A percentile compares a stretch with the other conserved stretches of the same genome.
phyloP scores from a whole-genome alignment of 2,329 filamentous ascomycete species.

The Ilyonectria robusta region DNA sequence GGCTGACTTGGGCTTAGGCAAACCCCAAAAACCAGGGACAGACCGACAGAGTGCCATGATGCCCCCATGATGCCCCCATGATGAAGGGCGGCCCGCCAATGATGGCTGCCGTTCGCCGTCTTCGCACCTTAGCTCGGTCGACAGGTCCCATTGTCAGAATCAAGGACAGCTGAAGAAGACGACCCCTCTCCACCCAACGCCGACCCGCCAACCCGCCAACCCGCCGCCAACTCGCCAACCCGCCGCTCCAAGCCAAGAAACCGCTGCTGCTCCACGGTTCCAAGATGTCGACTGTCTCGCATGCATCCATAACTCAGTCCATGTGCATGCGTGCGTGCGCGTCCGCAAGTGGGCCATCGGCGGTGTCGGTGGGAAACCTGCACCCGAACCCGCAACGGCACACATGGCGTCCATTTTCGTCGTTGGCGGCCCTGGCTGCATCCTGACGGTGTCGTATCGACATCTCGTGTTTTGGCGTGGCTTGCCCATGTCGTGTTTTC shows the following conservation, averaged over 20 bases:
- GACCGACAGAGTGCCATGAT: slow-evolving; percentile 22
- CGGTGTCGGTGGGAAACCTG: slow-evolving; percentile 18
- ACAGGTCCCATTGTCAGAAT: slow-evolving; percentile 14
- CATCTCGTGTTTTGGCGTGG: slow-evolving; percentile 42
- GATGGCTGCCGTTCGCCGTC: slow-evolving; percentile 7
- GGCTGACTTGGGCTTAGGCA: slow-evolving; percentile 24
- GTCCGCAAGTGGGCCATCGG: slow-evolving; percentile 28
- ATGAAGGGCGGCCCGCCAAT: slow-evolving; percentile 9
- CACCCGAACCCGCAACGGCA: slow-evolving; percentile 7
- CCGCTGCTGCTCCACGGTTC: not conserved
- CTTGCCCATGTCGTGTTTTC: slow-evolving; percentile 33
- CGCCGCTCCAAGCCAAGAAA: slow-evolving; percentile 15
- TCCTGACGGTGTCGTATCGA: slow-evolving; percentile 42
- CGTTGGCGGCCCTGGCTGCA: slow-evolving; percentile 14
- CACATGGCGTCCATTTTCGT: slow-evolving; percentile 12
- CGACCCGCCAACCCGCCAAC: too few species aligned
- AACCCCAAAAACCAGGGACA: slow-evolving; percentile 14
- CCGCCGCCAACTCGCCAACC: slow-evolving; percentile 3
- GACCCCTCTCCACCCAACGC: not conserved
- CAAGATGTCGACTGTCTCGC: slow-evolving; percentile 5
- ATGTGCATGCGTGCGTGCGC: slow-evolving; percentile 14
- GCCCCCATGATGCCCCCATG: slow-evolving; percentile 25
- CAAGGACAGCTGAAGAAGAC: slow-evolving; percentile 27
- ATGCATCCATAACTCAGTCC: not conserved
- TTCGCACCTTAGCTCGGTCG: slow-evolving; percentile 12